These are phyloP conservation scores for Acacia confusa DNA, from an alignment of 306 rosid genomes.

Conservation along the genomic window DNA sequence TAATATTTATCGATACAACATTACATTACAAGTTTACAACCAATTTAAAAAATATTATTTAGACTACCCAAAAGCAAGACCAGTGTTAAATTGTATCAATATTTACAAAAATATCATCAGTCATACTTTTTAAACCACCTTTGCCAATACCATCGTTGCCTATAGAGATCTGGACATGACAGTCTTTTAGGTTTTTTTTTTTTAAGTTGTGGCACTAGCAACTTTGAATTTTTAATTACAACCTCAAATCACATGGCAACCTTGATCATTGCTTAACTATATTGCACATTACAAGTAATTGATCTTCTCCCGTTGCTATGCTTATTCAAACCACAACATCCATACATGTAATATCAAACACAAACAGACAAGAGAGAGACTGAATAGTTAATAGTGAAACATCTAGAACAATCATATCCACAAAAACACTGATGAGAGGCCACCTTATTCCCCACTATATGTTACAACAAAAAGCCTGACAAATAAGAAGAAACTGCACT, in stretches of 20 bases:
- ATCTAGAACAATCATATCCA: constrained; percentile 9
- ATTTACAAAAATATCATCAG: no score
- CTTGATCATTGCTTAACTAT: constrained; percentile 11
- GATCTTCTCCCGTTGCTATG: constrained; percentile 17
- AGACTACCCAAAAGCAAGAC: fast-evolving
- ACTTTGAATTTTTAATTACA: neutral
- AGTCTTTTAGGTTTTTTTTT: no score
- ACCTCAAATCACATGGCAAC: neutral
- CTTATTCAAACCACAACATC: constrained; percentile 31
- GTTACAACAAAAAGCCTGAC: neutral
- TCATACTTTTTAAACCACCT: no score
- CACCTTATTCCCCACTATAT: constrained; percentile 12
- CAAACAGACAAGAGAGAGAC: neutral
- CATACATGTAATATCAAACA: constrained; percentile 27
- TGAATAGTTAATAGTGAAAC: neutral
- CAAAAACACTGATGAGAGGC: constrained; percentile 25
- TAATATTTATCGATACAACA: no score
- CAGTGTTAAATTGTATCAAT: no score
- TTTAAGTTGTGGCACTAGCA: no score
- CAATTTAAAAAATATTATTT: no score
- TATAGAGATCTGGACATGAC: no score
- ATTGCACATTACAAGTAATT: constrained; percentile 16
- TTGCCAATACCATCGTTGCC: no score
- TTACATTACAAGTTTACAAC: no score
- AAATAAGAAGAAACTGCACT: constrained; percentile 34